Evolutionary conservation across 140 eudicot genomes (phyloP), one percentile per base, ranked within the genome.

Genomic region (Stevia rebaudiana): DNA sequence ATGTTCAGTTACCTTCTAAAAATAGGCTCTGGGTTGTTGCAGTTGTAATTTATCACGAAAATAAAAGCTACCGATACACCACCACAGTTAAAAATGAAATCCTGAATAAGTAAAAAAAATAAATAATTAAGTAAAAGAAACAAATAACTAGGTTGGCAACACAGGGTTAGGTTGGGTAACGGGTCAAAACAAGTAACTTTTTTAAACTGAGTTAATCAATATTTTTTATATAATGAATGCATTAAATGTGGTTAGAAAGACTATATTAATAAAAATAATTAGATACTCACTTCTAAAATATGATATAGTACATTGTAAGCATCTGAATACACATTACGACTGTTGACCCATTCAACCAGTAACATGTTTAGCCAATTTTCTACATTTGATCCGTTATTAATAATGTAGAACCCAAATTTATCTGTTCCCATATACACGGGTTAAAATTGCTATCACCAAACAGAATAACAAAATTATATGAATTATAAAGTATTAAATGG

Each of bases 41-140:
- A 69, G 73, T 84, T 84, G 90, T 90, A 94, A 56, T 75, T 71
- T 17, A 86, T 73, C 67, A 78, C 80, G 55, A 88, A 88, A 17
- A 88, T 72, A 79, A 88, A 94, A 63, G 97, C 99, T 61, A 86
- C 76, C 6, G 99, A 94, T 24, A 83, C 39, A 23, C 97, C 99
- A n/a, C 99, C 99, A 60, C 94, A 88, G 72, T 88, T 94, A 64
- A 94, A 88, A 47, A 94, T 94, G 63, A 88, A 82, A 79, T 88
- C 99, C 99, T 94, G 81, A 65, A 79, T 62, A 3, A 43, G 5
- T 39, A 22, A 22, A 5, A 70, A 47, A 11, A 31, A 16, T 35
- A 1, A 59, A 56, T 15, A 15, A 13, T 47, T 42, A 16, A 69
- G 16, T 28, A 59, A 47, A 76, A 64, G 55, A 66, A 12, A 65